Percentiles rank a stretch among this genome's conserved stretches.
Evolutionary conservation across 2,329 filamentous ascomycete species (phyloP).

Genomic region (Aspergillus thermomutatus): DNA sequence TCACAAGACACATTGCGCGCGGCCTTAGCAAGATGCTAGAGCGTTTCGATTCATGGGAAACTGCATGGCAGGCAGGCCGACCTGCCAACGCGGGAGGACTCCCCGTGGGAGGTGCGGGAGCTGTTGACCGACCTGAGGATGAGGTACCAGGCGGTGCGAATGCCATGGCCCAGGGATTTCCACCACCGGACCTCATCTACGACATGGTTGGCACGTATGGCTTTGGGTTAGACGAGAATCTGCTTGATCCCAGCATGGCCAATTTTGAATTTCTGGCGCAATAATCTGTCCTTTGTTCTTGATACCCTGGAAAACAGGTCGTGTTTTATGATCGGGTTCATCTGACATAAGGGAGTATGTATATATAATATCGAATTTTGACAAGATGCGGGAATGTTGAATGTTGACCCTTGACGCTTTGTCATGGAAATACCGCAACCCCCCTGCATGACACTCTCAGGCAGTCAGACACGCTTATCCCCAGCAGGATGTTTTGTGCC

Average conservation of each 20-base stretch:
- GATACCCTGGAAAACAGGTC: neutral
- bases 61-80: slow-evolving; percentile 24
- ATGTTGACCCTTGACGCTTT: neutral
- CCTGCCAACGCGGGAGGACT: neutral
- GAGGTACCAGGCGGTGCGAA: slow-evolving; percentile 40
- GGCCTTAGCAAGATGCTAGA: slow-evolving; percentile 42
- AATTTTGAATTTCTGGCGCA: slow-evolving; percentile 40
- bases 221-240: slow-evolving; percentile 40
- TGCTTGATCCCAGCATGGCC: slow-evolving; percentile 41
- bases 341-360: neutral
- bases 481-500: neutral
- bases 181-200: slow-evolving; percentile 40
- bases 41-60: slow-evolving; percentile 40
- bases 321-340: no score
- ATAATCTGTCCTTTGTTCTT: slow-evolving; percentile 8
- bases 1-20: slow-evolving; percentile 41
- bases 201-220: slow-evolving; percentile 45
- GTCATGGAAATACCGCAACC: neutral
- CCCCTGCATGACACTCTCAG: neutral
- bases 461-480: neutral
- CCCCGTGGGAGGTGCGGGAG: slow-evolving; percentile 11
- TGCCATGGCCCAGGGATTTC: slow-evolving; percentile 40
- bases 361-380: neutral
- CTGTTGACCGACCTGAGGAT: slow-evolving; percentile 14
- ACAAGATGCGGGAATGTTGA: neutral